phyloP scores from a whole-genome alignment of 345 rosid species.

The Corymbia maculata region DNA sequence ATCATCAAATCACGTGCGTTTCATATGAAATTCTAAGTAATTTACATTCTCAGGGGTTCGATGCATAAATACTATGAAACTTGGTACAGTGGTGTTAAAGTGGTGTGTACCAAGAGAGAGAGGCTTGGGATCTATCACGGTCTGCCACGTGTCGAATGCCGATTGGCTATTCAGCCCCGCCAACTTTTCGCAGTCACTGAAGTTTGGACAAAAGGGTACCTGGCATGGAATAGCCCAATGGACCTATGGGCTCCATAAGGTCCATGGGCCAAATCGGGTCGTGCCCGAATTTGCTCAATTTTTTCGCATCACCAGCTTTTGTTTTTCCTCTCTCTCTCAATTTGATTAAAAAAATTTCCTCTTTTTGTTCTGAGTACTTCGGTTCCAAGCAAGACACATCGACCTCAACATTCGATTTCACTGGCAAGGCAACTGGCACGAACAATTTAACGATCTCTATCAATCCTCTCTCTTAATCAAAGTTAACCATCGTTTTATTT shows the following conservation, averaged over 20 bases:
- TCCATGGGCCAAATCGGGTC: background rate
- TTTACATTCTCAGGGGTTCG: background rate
- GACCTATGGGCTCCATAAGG: background rate
- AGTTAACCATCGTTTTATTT: background rate
- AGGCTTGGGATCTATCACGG: background rate
- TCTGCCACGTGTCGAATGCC: background rate
- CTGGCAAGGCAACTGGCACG: no score
- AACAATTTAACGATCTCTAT: background rate
- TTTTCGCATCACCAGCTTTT: background rate
- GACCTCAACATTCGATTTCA: background rate
- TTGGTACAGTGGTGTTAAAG: background rate
- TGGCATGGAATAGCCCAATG: background rate
- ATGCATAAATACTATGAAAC: background rate
- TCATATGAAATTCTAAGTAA: background rate
- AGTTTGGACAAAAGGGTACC: background rate
- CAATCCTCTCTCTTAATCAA: background rate
- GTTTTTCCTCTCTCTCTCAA: background rate
- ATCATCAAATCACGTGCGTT: fast-evolving
- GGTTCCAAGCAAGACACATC: fast-evolving
- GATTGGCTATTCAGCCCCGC: background rate
- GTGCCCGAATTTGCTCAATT: background rate
- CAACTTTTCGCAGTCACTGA: background rate
- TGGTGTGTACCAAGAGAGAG: background rate
- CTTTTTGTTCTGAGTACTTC: background rate
- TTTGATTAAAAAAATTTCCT: background rate